A percentile compares a stretch with the other conserved stretches of the same genome.
phyloP scores from a whole-genome alignment of 2,329 filamentous ascomycete species.

The Neocucurbitaria cava region DNA sequence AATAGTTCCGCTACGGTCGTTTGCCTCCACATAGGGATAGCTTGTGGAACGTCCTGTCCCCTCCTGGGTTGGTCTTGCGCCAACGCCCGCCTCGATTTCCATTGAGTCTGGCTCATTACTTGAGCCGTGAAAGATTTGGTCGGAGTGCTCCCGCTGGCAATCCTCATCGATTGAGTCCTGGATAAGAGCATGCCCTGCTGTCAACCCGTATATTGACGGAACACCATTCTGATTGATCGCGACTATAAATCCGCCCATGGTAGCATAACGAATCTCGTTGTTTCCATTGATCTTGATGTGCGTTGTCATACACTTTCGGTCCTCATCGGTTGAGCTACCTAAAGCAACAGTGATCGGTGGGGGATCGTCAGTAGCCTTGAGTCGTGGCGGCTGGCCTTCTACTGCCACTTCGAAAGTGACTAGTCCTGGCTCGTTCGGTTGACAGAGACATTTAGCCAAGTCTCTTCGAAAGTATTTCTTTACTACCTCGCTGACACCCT shows the following conservation, averaged over 20 bases:
- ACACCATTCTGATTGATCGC: neutral
- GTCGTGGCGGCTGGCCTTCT: constrained; percentile 1
- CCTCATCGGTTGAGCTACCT: neutral
- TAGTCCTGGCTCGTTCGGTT: neutral
- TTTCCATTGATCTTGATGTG: neutral
- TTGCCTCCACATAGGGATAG: neutral
- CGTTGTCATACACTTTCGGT: neutral
- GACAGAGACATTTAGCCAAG: neutral
- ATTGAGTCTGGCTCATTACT: neutral
- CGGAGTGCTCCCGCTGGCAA: neutral
- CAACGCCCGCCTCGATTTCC: neutral
- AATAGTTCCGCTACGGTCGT: neutral
- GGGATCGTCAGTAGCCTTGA: neutral
- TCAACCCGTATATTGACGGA: constrained; percentile 2
- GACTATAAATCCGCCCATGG: neutral
- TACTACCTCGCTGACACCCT: neutral
- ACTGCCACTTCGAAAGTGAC: constrained; percentile 6
- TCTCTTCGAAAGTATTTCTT: constrained; percentile 8
- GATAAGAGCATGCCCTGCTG: constrained; percentile 1
- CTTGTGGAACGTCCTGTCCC: neutral
- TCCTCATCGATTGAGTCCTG: neutral
- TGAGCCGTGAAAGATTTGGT: too few species aligned
- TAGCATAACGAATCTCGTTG: neutral
- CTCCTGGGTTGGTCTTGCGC: neutral
- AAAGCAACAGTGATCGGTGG: neutral